A percentile compares a stretch with the other conserved stretches of the same genome.
These are phyloP conservation scores for Apiospora sp. DNA, from an alignment of 2,329 filamentous ascomycete genomes.

Conservation along the genomic window DNA sequence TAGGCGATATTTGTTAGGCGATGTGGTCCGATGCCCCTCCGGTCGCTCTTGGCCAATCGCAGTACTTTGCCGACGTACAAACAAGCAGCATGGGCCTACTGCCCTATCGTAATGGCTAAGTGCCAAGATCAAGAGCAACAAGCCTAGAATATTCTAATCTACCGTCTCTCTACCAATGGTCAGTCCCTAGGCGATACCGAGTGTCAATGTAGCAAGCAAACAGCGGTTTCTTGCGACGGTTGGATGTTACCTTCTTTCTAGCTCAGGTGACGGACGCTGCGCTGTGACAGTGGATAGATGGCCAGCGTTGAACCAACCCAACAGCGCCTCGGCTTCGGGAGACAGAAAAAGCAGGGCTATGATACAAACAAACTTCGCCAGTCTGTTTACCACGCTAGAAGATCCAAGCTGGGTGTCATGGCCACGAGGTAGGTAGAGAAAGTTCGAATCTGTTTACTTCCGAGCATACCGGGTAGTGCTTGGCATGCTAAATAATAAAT, in stretches of 20 bases:
- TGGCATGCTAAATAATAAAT: conserved; percentile 14
- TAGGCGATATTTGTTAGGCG: neutral
- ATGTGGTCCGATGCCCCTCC: neutral
- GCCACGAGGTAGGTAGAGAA: neutral
- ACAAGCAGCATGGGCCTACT: neutral
- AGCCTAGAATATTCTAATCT: neutral
- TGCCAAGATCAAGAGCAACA: neutral
- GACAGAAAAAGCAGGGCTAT: neutral
- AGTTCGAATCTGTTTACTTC: neutral
- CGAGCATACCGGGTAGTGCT: neutral
- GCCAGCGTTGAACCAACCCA: neutral
- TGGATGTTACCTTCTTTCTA: conserved; percentile 5
- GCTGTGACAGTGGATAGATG: neutral
- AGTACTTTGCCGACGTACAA: neutral
- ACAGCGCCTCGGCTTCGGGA: neutral
- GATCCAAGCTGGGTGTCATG: neutral
- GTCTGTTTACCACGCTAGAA: neutral
- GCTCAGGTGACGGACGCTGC: conserved; percentile 4
- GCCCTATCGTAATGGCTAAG: neutral
- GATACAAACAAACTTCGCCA: neutral
- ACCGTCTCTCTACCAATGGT: neutral
- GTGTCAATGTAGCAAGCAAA: neutral
- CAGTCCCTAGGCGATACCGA: neutral
- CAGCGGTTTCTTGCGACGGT: neutral
- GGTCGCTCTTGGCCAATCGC: neutral